phyloP scores from a whole-genome alignment of 306 rosid species.

The Vigna mungo region DNA sequence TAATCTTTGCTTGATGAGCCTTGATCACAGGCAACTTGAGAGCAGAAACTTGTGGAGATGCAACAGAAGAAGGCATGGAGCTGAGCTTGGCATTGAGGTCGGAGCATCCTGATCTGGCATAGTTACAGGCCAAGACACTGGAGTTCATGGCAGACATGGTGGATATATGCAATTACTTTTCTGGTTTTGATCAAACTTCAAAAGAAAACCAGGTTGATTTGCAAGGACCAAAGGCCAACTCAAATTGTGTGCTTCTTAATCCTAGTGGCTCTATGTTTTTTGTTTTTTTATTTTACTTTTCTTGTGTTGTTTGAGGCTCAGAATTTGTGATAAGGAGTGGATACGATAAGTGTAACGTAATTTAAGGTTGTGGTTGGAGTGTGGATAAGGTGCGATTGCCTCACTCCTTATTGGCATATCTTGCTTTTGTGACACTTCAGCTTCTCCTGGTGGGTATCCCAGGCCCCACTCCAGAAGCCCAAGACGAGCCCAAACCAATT shows the following conservation, averaged over 20 bases:
- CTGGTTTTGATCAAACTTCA: not conserved
- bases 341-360: not conserved
- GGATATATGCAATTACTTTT: not conserved
- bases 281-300: not conserved
- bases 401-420: conserved; percentile 75
- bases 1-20: conserved; percentile 58
- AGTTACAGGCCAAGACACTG: conserved; percentile 75
- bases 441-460: conserved; percentile 25
- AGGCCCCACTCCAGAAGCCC: conserved; percentile 57
- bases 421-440: not conserved
- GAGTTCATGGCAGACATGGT: conserved; percentile 88
- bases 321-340: not conserved
- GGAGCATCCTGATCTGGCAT: conserved; percentile 67
- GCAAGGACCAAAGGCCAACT: not conserved
- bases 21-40: conserved; percentile 64
- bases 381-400: conserved; percentile 98
- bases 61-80: conserved; percentile 49
- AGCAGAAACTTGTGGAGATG: conserved; percentile 29
- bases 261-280: not conserved
- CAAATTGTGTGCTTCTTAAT: too few relatives aligned
- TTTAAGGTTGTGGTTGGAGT: conserved; percentile 68
- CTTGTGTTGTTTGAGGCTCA: not conserved
- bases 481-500: not conserved
- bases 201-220: conserved; percentile 2
- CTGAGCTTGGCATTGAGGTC: conserved; percentile 61